These are phyloP conservation scores for Sambucus nigra DNA, from an alignment of 129 eudicot genomes.

Conservation along the genomic window DNA sequence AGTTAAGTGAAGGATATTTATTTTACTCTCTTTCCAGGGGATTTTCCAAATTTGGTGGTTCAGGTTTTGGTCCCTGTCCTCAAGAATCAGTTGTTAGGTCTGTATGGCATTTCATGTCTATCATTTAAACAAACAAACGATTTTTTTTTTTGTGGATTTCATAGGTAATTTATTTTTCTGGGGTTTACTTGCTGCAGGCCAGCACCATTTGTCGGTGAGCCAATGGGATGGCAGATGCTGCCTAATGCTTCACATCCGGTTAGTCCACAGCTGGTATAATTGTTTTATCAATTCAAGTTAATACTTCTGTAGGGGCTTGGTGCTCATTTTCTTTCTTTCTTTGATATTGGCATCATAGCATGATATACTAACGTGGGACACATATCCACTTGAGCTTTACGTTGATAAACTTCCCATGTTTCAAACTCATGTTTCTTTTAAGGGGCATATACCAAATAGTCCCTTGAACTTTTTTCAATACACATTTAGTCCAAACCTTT, in stretches of 20 bases:
- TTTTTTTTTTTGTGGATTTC: not conserved
- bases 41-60: not conserved
- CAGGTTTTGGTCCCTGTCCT: not conserved
- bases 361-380: too few relatives aligned
- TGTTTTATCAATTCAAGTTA: not conserved
- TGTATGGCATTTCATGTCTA: not conserved
- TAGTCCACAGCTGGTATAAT: constrained; percentile 1
- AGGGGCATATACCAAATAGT: too few relatives aligned
- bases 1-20: not conserved
- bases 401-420: too few relatives aligned
- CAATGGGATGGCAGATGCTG: constrained; percentile 21
- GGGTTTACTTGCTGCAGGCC: constrained; percentile 38
- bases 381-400: too few relatives aligned
- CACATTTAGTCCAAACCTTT: too few relatives aligned
- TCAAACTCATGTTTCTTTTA: too few relatives aligned
- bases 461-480: too few relatives aligned
- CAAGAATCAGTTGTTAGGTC: constrained; percentile 1
- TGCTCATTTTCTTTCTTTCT: not conserved
- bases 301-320: not conserved
- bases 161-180: not conserved
- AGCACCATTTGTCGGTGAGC: constrained; percentile 25
- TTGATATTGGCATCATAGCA: not conserved
- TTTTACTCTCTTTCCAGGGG: constrained; percentile 1
- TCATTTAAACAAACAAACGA: not conserved
- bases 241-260: constrained; percentile 29